Conservation (phyloP, 2,329 filamentous ascomycete species). For the Orbilia oligospora region DNA sequence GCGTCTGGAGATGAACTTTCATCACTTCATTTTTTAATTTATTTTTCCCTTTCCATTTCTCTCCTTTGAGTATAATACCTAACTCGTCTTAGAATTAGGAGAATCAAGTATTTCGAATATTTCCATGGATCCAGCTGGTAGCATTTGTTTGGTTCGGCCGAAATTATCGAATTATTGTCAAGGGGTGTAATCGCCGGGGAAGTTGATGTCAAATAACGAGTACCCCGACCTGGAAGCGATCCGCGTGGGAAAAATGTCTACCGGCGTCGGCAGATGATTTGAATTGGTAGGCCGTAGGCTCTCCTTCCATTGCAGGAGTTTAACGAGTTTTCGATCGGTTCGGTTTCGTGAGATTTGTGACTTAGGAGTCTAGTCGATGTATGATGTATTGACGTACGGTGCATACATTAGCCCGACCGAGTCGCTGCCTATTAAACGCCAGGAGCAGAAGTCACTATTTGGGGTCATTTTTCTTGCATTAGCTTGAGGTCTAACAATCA, state of each 20-base stretch:
- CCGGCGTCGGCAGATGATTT: conserved; percentile 27
- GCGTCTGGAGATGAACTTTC: conserved; percentile 10
- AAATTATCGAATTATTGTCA: conserved; percentile 2
- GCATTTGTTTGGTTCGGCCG: conserved; percentile 7
- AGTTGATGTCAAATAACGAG: conserved; percentile 24
- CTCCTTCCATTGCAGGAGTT: conserved; percentile 6
- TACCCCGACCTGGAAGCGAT: conserved; percentile 42
- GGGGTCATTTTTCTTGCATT: conserved; percentile 2
- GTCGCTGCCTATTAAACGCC: conserved; percentile 11
- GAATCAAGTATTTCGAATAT: conserved; percentile 3
- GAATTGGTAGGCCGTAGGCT: neutral
- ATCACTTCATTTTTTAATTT: too few species aligned
- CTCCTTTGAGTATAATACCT: neutral
- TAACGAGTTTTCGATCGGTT: neutral
- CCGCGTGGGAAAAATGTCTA: conserved; percentile 16
- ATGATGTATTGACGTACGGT: neutral
- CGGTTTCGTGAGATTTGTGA: conserved; percentile 12
- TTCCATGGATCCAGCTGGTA: neutral
- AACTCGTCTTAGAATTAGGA: neutral
- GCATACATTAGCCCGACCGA: neutral
- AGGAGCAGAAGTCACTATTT: conserved; percentile 9
- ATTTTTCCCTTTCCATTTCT: neutral
- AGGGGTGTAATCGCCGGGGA: conserved; percentile 51
- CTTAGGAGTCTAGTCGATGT: neutral
- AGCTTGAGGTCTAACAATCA: conserved; percentile 10